These are phyloP conservation scores for Aspergillus sparsus DNA, from an alignment of 495 filamentous ascomycete genomes.

Conservation along the genomic window DNA sequence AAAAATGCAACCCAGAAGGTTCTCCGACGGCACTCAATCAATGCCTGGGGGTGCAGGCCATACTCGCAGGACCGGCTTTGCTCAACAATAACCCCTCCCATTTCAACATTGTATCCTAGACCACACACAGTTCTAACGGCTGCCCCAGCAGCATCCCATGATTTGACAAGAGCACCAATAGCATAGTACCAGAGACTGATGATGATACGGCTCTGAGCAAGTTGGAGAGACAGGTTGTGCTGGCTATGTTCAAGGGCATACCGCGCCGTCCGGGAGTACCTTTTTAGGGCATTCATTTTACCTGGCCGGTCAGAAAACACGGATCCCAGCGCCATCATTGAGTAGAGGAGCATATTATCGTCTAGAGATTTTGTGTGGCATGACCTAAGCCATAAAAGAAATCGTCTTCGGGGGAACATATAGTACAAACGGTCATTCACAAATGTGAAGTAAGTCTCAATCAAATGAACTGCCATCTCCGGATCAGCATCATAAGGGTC, in stretches of 20 bases:
- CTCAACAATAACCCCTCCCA: conserved; percentile 51
- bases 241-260: conserved; percentile 56
- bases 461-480: conserved; percentile 47
- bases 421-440: conserved; percentile 55
- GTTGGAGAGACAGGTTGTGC: conserved; percentile 55
- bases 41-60: conserved; percentile 55
- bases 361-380: conserved; percentile 56
- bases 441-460: conserved; percentile 57
- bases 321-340: conserved; percentile 59
- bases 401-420: conserved; percentile 57
- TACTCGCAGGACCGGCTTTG: conserved; percentile 52
- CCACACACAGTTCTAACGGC: conserved; percentile 59
- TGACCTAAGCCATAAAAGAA: conserved; percentile 54
- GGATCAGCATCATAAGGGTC: conserved; percentile 62
- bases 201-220: conserved; percentile 63
- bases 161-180: conserved; percentile 50
- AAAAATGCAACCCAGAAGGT: conserved; percentile 69
- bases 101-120: conserved; percentile 62
- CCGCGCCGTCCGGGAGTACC: conserved; percentile 58
- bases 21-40: conserved; percentile 64
- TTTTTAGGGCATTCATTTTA: conserved; percentile 44
- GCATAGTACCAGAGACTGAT: conserved; percentile 66
- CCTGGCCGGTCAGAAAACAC: conserved; percentile 59
- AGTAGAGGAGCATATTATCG: conserved; percentile 72
- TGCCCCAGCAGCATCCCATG: conserved; percentile 60